phyloP scores from a whole-genome alignment of 331 rosid species.

The Saraca asoca region DNA sequence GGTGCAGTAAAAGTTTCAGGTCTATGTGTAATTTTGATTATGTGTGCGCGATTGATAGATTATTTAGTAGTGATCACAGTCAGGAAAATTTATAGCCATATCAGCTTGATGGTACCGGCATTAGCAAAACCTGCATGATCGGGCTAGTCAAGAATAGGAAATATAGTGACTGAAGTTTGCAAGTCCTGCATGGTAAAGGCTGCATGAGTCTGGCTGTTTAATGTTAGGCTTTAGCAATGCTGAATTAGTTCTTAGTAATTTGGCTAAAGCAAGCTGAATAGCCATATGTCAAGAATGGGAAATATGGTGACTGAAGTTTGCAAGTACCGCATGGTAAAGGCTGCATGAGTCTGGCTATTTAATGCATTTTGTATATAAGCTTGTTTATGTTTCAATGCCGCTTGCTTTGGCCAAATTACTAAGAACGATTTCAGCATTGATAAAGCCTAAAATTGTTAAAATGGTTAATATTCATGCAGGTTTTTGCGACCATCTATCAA shows the following conservation, averaged over 20 bases:
- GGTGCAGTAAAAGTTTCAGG: background rate
- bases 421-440: slow-evolving; percentile 23
- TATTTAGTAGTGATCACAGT: background rate
- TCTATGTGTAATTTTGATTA: background rate
- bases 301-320: background rate
- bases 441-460: slow-evolving; percentile 2
- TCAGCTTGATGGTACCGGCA: background rate
- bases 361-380: slow-evolving; percentile 9
- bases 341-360: background rate
- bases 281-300: background rate
- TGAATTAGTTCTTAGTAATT: no score
- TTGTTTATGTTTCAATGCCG: slow-evolving; percentile 17
- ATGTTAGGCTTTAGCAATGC: no score
- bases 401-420: slow-evolving; percentile 9
- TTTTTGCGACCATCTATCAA: slow-evolving; percentile 5
- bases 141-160: background rate
- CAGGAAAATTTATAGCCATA: background rate
- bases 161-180: background rate
- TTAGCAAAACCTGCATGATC: background rate
- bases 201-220: background rate
- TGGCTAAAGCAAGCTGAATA: no score
- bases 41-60: background rate
- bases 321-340: background rate
- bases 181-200: background rate
- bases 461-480: slow-evolving; percentile 23